Evolutionary conservation across 139 green algal species (phyloP).

Genomic region (Diplosphaera chodatii): DNA sequence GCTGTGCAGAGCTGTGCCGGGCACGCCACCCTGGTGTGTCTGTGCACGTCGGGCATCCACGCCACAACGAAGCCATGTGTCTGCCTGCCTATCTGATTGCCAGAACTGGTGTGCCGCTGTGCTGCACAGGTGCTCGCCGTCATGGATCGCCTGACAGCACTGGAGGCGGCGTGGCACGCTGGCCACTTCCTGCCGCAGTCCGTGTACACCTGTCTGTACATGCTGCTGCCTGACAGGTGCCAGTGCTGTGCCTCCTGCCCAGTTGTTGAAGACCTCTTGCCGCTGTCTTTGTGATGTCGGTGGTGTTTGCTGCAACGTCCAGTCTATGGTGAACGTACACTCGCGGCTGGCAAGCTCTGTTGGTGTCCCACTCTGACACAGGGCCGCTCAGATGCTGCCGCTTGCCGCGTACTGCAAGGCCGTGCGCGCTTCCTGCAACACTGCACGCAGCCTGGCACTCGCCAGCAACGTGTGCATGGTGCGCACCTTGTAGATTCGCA

Average conservation of each 20-base stretch:
- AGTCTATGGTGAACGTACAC: too few species aligned
- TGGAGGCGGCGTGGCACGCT: slow-evolving; percentile 69
- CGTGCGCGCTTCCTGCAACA: slow-evolving; percentile 39
- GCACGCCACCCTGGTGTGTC: too few species aligned
- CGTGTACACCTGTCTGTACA: slow-evolving; percentile 80
- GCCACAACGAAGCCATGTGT: too few species aligned
- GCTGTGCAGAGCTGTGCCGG: too few species aligned
- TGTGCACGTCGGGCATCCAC: too few species aligned
- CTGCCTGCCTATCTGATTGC: too few species aligned
- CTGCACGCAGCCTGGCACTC: slow-evolving; percentile 51
- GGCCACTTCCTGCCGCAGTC: slow-evolving; percentile 68
- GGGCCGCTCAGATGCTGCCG: slow-evolving; percentile 23
- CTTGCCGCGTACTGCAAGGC: slow-evolving; percentile 61
- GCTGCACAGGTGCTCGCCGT: slow-evolving; percentile 37
- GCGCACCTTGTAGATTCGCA: neutral
- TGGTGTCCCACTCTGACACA: slow-evolving; percentile 4
- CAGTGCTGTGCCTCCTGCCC: neutral
- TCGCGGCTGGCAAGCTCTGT: too few species aligned
- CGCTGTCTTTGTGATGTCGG: too few species aligned
- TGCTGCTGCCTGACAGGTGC: slow-evolving; percentile 63
- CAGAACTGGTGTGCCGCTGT: too few species aligned
- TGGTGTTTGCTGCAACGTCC: too few species aligned
- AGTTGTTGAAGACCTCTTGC: too few species aligned
- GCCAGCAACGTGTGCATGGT: slow-evolving; percentile 65
- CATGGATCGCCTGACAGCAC: slow-evolving; percentile 46